These are phyloP conservation scores for Graphium sp. DNA, from an alignment of 2,329 filamentous ascomycete genomes.

Conservation along the genomic window DNA sequence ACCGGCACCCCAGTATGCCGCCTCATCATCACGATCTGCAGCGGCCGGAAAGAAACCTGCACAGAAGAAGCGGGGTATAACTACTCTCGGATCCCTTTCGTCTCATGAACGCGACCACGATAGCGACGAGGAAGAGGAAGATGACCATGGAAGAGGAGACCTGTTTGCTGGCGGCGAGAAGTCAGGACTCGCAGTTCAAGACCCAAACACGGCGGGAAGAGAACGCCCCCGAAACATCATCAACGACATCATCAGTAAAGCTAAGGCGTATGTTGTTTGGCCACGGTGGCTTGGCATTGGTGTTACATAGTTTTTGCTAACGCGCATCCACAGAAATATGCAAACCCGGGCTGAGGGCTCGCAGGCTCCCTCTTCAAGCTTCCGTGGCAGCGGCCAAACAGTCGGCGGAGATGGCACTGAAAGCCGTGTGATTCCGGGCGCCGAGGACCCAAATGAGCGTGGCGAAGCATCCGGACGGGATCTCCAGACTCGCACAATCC, in stretches of 20 bases:
- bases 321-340: background rate
- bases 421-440: slow-evolving; percentile 51
- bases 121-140: slow-evolving; percentile 35
- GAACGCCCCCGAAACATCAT: slow-evolving; percentile 36
- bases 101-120: slow-evolving; percentile 34
- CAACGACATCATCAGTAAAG: slow-evolving; percentile 47
- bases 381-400: slow-evolving; percentile 57
- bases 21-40: slow-evolving; percentile 10
- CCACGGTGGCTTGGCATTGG: too few species aligned
- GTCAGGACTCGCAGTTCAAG: slow-evolving; percentile 54
- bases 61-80: slow-evolving; percentile 40
- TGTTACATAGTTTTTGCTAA: too few species aligned
- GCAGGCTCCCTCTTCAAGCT: slow-evolving; percentile 19
- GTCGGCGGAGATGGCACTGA: slow-evolving; percentile 63
- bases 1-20: slow-evolving; percentile 32
- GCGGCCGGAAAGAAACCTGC: slow-evolving; percentile 21
- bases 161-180: slow-evolving; percentile 77
- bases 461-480: slow-evolving; percentile 17
- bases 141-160: slow-evolving; percentile 44
- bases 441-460: slow-evolving; percentile 16
- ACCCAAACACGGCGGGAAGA: slow-evolving; percentile 30
- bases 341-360: slow-evolving; percentile 1
- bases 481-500: slow-evolving; percentile 51
- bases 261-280: slow-evolving; percentile 38
- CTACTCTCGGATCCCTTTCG: slow-evolving; percentile 40